A percentile compares a stretch with the other conserved stretches of the same genome.
phyloP scores from a whole-genome alignment of 768 basidiomycete species.

The Galerina sulciceps region DNA sequence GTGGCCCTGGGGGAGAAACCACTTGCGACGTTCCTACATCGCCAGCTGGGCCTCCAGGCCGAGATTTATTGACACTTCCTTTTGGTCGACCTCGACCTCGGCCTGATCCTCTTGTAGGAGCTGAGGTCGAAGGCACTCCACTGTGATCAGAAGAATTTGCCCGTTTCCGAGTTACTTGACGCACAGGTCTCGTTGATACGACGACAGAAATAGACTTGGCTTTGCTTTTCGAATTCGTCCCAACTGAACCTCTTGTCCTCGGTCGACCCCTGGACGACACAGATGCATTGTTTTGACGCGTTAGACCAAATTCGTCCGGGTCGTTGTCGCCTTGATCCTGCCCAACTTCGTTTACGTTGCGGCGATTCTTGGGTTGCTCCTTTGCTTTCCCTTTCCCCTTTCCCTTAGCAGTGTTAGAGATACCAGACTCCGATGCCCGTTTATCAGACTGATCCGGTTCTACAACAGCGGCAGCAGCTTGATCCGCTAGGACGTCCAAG shows the following conservation, averaged over 20 bases:
- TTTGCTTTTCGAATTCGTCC: neutral
- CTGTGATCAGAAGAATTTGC: neutral
- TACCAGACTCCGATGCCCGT: neutral
- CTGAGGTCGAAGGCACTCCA: neutral
- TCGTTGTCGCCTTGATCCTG: neutral
- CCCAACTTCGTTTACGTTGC: neutral
- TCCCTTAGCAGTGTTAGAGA: neutral
- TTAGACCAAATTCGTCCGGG: neutral
- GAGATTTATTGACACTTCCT: neutral
- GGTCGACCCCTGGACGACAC: neutral
- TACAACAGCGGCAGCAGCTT: slow-evolving; percentile 56
- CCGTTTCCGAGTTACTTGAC: slow-evolving; percentile 5
- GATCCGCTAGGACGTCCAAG: slow-evolving; percentile 75
- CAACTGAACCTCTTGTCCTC: neutral
- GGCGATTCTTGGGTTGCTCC: neutral
- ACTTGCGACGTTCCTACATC: slow-evolving; percentile 17
- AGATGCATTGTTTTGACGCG: too few species aligned
- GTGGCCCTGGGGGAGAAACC: slow-evolving; percentile 20
- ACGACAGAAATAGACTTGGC: neutral
- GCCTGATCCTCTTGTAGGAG: neutral
- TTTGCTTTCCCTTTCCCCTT: slow-evolving; percentile 5
- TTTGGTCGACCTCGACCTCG: slow-evolving; percentile 7
- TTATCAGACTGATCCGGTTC: slow-evolving; percentile 1
- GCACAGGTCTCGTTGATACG: slow-evolving; percentile 2
- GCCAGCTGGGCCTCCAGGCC: neutral